Evolutionary conservation across 2,329 filamentous ascomycete species (phyloP).

Genomic region (Trichoderma sp.): DNA sequence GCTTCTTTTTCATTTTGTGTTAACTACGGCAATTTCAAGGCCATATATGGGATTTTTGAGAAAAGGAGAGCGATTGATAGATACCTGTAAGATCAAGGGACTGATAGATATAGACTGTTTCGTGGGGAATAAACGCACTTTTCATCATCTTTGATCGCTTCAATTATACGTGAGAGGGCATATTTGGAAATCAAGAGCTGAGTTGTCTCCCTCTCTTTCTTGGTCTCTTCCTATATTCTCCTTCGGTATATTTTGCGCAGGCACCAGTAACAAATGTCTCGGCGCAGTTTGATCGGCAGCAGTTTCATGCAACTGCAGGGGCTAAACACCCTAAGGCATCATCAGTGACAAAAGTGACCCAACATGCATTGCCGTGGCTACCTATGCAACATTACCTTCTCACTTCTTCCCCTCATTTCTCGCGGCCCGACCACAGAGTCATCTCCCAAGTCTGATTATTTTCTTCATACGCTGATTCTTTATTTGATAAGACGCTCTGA

Average conservation of each 20-base stretch:
- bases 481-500: rapidly evolving
- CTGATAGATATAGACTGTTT: background rate
- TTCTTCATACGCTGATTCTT: background rate
- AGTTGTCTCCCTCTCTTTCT: too few relatives aligned
- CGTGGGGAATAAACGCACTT: background rate
- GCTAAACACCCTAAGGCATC: too few relatives aligned
- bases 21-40: background rate
- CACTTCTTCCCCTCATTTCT: background rate
- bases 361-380: background rate
- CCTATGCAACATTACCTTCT: background rate
- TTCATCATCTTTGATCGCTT: background rate
- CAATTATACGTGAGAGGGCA: too few relatives aligned
- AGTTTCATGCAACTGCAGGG: too few relatives aligned
- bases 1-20: background rate
- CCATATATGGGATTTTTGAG: background rate
- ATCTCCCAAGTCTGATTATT: background rate
- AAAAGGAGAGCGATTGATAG: background rate
- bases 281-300: too few relatives aligned
- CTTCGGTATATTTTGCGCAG: too few relatives aligned
- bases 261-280: too few relatives aligned
- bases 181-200: too few relatives aligned
- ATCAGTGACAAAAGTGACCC: too few relatives aligned
- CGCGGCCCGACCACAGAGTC: background rate
- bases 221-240: too few relatives aligned
- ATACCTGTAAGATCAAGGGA: background rate